Conservation (phyloP, 768 basidiomycete species). For the Serendipita vermifera region DNA sequence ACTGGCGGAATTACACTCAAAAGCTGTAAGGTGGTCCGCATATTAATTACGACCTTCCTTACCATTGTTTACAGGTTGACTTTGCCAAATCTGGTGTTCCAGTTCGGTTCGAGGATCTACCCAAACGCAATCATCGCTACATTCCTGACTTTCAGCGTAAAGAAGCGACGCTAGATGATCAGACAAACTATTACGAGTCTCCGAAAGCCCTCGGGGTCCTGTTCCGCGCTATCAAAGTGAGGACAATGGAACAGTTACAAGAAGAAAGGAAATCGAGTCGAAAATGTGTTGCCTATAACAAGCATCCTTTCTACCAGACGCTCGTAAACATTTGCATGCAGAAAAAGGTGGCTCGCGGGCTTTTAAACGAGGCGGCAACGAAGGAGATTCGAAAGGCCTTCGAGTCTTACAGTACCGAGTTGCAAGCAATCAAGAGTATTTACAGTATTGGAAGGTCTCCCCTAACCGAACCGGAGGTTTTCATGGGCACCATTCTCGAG, state of each 20-base stretch:
- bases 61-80: conserved; percentile 14
- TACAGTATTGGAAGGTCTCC: neutral
- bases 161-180: conserved; percentile 13
- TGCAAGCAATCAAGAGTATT: neutral
- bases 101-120: conserved; percentile 5
- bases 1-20: conserved; percentile 39
- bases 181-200: conserved; percentile 5
- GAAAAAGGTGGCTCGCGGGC: too few relatives aligned
- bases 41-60: conserved; percentile 4
- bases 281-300: neutral
- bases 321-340: neutral
- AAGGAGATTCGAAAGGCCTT: too few relatives aligned
- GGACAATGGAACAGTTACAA: neutral
- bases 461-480: neutral
- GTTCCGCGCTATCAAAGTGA: conserved; percentile 9
- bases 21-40: neutral
- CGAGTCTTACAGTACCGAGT: neutral
- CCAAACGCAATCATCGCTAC: conserved; percentile 3
- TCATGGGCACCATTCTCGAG: conserved; percentile 5
- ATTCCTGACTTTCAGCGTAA: neutral
- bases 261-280: too few relatives aligned
- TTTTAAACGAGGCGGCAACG: too few relatives aligned
- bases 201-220: conserved; percentile 13
- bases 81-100: conserved; percentile 16
- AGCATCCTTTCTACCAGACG: neutral